Base-by-base conservation (phyloP, 352 stramenopile species). In the Phytophthora nicotianae region DNA sequence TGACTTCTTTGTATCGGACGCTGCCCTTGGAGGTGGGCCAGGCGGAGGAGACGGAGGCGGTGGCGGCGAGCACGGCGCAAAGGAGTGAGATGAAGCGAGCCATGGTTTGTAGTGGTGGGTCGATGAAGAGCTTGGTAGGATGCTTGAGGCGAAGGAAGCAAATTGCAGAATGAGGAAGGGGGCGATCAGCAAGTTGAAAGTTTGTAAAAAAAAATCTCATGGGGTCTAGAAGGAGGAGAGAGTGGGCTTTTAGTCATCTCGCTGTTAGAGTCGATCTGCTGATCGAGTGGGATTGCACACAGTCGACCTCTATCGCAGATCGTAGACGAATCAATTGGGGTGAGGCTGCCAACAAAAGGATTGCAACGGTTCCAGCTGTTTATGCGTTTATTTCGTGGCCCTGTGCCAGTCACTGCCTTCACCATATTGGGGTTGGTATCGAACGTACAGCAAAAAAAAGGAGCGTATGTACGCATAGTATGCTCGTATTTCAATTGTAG, bases 11-110 rank as follows among this genome's bases (percentile, higher is more conserved):
- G 67, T 63, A 72, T 48, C 59, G 35, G 35, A 75, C 56, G 38
- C 52, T 62, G 17, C 70, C 65, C 58, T 74, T 51, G 45, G 45
- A 51, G 33, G 55, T 72, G 26, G 68, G 68, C 63, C 68, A 76
- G 8, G 52, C 53, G 0, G 61, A 58, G n/a, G 50, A 50, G 13
- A 65, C 23, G 23, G 41, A 55, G 27, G 52, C 46, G 17, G 64
- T 54, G 29, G 43, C 13, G 23, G 59, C 60, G 47, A 63, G 16
- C 16, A 51, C 45, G 10, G 46, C 32, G 14, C 46, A 58, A 35
- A 62, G 2, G 35, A 23, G 41, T 17, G 62, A 66, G 27, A 71
- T 58, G 35, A 61, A 21, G 35, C 64, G 56, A 26, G 55, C 56
- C 56, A 71, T 71, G 42, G 17, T 20, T 47, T 42, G 17, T 54